phyloP scores from a whole-genome alignment of 2,329 filamentous ascomycete species.

The Emericellopsis atlantica region DNA sequence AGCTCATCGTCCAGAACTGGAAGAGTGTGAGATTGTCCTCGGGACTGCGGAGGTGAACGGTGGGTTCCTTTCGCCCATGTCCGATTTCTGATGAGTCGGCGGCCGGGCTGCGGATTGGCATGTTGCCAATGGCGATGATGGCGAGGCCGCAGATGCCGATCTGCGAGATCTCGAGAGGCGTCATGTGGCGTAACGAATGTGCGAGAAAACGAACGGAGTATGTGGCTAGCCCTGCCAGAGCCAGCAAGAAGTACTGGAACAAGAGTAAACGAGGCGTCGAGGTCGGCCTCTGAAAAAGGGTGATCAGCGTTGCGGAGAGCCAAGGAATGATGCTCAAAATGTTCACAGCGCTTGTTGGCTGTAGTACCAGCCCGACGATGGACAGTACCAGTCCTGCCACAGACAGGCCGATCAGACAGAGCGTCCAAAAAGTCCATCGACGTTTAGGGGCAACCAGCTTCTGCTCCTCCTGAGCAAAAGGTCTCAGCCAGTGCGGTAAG shows the following conservation, averaged over 20 bases:
- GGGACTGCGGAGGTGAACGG: conserved; percentile 43
- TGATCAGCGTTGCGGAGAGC: conserved; percentile 22
- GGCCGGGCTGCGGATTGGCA: conserved; percentile 22
- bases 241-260: conserved; percentile 21
- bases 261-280: conserved; percentile 28
- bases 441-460: too few species aligned
- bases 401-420: too few species aligned
- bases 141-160: conserved; percentile 10
- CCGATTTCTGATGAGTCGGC: conserved; percentile 20
- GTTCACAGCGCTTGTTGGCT: too few species aligned
- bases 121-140: conserved; percentile 18
- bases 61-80: conserved; percentile 12
- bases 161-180: conserved; percentile 11
- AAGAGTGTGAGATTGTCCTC: conserved; percentile 72
- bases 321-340: conserved; percentile 24
- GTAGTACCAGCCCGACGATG: too few species aligned
- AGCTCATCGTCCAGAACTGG: conserved; percentile 76
- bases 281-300: conserved; percentile 21
- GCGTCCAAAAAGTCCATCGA: too few species aligned
- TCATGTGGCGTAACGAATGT: conserved; percentile 7
- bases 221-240: conserved; percentile 15
- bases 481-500: too few species aligned
- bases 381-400: too few species aligned
- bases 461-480: too few species aligned
- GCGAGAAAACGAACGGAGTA: conserved; percentile 17